Base-by-base conservation (phyloP, 176 grass and related monocot species). In the Oryza glaberrima region DNA sequence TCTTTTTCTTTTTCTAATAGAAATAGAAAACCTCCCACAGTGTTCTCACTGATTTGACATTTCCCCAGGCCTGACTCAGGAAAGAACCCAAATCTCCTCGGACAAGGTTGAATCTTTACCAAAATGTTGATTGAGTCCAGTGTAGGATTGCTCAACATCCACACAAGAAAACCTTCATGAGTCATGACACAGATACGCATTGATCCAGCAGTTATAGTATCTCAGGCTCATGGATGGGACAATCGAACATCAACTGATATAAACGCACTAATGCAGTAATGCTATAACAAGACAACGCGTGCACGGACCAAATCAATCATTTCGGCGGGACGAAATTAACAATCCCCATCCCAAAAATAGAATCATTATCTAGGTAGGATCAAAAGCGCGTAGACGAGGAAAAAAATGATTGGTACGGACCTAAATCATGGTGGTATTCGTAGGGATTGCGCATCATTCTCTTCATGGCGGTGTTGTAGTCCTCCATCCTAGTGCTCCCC, bases 391-490 rank as follows among this genome's bases (percentile, higher is more conserved):
- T 63, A 23, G 10, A 23, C 58, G 20, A 78, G 49, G 25, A 3
- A 63, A 3, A 49, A 49, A 63, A 54, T 8, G 52, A 60, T 81
- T 32, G 46, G 38, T 17, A 63, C 15, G 5, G 88, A 94, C 95
- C 92, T 11, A 94, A 88, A 48, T 95, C 93, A 40, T 95, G 93
- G 72, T 95, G 93, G 75, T 94, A 94, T 48, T 95, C 96, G 52
- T 94, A 95, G 11, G 93, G 93, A 17, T 90, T 98, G 72, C 93
- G 91, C 96, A 95, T 95, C 83, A 95, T 87, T 46, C 88, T 65
- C 80, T 95, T 98, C 91, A 95, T 98, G 88, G 83, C 89, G 10
- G 91, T 90, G 74, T 94, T 98, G 58, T 92, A 92, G 69, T 95
- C 93, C 65, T 95, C 96, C 81, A 90, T 86, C 86, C 19, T 85